A percentile compares a stretch with the other conserved stretches of the same genome.
Evolutionary conservation across 345 rosid genomes (phyloP).

Genomic region (Nasturtium officinale): DNA sequence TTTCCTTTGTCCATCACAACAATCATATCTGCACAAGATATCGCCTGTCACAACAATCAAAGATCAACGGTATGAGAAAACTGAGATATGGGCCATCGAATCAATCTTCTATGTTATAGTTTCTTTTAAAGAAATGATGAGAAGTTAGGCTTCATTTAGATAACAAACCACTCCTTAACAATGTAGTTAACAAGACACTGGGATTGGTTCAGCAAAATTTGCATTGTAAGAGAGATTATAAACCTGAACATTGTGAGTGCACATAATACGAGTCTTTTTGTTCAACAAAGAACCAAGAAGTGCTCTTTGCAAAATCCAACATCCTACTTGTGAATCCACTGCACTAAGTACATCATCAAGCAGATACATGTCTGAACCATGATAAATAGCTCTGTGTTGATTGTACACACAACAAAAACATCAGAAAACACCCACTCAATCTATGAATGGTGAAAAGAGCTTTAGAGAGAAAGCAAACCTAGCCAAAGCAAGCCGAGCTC

Average conservation of each 20-base stretch:
- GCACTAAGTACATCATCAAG: constrained; percentile 95
- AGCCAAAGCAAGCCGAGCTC: constrained; percentile 93
- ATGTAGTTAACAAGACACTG: not conserved
- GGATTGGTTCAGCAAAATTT: not conserved
- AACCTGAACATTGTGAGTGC: constrained; percentile 89
- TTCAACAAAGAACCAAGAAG: constrained; percentile 67
- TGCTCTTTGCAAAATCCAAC: constrained; percentile 73
- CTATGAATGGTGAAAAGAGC: constrained; percentile 12
- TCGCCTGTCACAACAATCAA: constrained; percentile 58
- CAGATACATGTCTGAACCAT: constrained; percentile 59
- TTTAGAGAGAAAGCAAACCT: constrained; percentile 51
- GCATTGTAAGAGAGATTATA: constrained; percentile 18
- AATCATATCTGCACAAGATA: constrained; percentile 73
- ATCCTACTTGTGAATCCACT: constrained; percentile 93
- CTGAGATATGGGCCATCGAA: not conserved
- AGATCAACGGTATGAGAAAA: constrained; percentile 5
- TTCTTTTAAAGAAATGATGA: not conserved
- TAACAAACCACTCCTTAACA: not conserved
- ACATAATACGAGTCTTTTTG: constrained; percentile 67
- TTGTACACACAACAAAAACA: constrained; percentile 25
- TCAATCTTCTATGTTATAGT: not conserved
- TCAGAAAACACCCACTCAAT: constrained; percentile 22
- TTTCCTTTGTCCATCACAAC: constrained; percentile 82
- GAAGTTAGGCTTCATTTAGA: not conserved
- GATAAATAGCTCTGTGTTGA: constrained; percentile 78